Percentiles rank a stretch among this genome's conserved stretches.
phyloP scores from a whole-genome alignment of 331 rosid genomes.

The Rosa hybrid region DNA sequence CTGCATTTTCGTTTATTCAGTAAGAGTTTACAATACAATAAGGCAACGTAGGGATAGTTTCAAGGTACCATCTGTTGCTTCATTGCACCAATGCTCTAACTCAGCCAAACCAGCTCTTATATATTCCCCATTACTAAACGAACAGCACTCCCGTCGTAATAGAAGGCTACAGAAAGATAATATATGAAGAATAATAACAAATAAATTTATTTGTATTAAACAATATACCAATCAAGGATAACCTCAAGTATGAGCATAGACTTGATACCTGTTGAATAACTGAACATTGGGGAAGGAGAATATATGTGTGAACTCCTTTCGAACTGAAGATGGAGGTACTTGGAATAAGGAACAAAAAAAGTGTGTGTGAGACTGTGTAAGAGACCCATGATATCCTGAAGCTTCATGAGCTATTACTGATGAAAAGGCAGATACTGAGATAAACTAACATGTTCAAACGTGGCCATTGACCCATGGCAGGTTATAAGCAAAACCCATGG shows the following conservation, averaged over 20 bases:
- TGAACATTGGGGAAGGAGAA: constrained; percentile 91
- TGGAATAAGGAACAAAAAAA: constrained; percentile 33
- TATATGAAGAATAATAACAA: background rate
- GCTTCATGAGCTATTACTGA: no score
- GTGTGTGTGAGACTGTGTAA: background rate
- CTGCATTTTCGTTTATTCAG: constrained; percentile 45
- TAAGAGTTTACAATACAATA: constrained; percentile 9
- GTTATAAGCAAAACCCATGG: no score
- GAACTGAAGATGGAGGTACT: constrained; percentile 88
- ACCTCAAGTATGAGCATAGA: constrained; percentile 20
- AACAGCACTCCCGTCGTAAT: constrained; percentile 86
- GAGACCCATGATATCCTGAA: no score
- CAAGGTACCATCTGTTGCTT: constrained; percentile 74
- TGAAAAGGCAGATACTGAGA: no score
- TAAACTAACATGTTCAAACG: no score
- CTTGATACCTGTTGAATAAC: constrained; percentile 73
- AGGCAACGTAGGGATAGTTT: background rate
- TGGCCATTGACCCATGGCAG: no score
- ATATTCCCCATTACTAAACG: constrained; percentile 87
- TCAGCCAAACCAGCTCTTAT: constrained; percentile 90
- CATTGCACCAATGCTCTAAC: constrained; percentile 77
- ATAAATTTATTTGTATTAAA: constrained; percentile 8
- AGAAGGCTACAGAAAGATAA: constrained; percentile 58
- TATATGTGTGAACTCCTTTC: constrained; percentile 84
- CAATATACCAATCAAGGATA: constrained; percentile 10